A percentile compares a stretch with the other conserved stretches of the same genome.
Evolutionary conservation across 208 protist genomes (phyloP).

Genomic region (Leishmania gerbilli): DNA sequence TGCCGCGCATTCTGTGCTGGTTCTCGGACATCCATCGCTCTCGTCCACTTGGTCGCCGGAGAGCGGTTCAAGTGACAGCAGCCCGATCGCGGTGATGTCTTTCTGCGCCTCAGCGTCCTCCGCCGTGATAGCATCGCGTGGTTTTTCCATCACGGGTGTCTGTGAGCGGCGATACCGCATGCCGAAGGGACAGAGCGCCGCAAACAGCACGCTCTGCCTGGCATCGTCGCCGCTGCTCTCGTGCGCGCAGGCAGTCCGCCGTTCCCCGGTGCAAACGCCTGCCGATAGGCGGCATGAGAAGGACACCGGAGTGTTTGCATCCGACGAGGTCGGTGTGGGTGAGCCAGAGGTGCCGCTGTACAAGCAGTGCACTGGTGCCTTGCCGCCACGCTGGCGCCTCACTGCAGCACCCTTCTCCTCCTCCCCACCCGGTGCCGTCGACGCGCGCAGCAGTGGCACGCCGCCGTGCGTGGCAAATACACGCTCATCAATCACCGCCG

Average conservation of each 20-base stretch:
- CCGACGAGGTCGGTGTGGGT: neutral
- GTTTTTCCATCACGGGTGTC: neutral
- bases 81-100: neutral
- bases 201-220: neutral
- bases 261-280: neutral
- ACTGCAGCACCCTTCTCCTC: neutral
- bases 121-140: neutral
- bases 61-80: neutral
- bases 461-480: slow-evolving; percentile 91
- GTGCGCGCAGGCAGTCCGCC: neutral
- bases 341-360: slow-evolving; percentile 10
- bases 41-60: neutral
- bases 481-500: slow-evolving; percentile 80
- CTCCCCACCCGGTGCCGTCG: neutral
- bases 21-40: too few species aligned
- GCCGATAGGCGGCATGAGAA: neutral
- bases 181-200: neutral
- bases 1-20: neutral
- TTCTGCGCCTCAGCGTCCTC: neutral
- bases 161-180: neutral
- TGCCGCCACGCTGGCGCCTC: neutral
- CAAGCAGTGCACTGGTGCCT: neutral
- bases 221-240: neutral
- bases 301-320: neutral
- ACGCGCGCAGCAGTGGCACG: slow-evolving; percentile 63